Base-by-base conservation (phyloP, 2,329 filamentous ascomycete genomes). In the Endothia cerciana region DNA sequence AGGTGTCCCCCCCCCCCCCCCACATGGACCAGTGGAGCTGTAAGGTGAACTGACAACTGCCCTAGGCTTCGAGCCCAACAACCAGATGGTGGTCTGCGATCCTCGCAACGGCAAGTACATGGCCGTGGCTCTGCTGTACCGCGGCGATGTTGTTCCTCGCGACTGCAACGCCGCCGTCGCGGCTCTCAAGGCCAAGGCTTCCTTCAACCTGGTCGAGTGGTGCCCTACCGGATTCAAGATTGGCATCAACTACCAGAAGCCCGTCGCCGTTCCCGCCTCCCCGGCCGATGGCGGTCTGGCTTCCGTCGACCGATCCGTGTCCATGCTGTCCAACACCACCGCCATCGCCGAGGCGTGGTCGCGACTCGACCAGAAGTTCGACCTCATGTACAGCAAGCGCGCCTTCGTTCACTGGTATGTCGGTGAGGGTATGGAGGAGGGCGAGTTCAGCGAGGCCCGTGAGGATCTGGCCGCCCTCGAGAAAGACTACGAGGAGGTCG, bases 341-440 rank as follows among this genome's bases (percentile, higher is more conserved):
- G 89, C 89, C 74, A 91, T 91, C 71, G 87, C 89, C 67, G 89
- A 91, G 79, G 89, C 89, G 62, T 91, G 89, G 89, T 89, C 87
- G 68, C 86, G 88, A 70, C 84, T 91, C 59, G 88, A 90, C 79
- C 82, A 89, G 84, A 91, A 91, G 82, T 91, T 91, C 78, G 89
- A 91, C 73, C 88, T 91, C 73, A 91, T 91, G 89, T 90, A 91
- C 84, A 89, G 85, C 81, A 91, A 91, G 85, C 88, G 89, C 71
- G 89, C 89, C 67, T 91, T 91, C 73, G 89, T 91, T 56, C 89
- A 91, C 81, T 91, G 89, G 89, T 91, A 91, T 72, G 92, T 95
- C 63, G 92, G 92, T 71, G 92, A 95, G 82, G 92, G 92, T 81
- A 95, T 95, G 92, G 92, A 95, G 82, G 92, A 95, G 78, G 92